Evolutionary conservation across 2,329 filamentous ascomycete species (phyloP).

Genomic region (Aspergillus ruber): DNA sequence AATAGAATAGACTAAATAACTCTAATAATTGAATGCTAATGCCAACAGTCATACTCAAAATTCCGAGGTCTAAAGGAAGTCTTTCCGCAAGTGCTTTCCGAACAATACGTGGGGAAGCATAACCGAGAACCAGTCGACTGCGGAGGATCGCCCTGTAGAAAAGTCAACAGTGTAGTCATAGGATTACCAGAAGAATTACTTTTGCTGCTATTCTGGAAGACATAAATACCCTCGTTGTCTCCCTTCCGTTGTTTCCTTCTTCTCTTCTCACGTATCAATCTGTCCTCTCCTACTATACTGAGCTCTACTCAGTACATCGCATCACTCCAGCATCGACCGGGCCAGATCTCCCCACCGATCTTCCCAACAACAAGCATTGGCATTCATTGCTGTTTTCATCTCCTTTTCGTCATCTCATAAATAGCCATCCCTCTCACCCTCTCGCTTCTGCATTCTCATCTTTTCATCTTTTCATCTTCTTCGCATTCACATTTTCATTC

Average conservation of each 20-base stretch:
- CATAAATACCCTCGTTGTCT: neutral
- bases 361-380: neutral
- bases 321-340: neutral
- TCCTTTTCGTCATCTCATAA: neutral
- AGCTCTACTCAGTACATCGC: neutral
- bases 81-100: too few relatives aligned
- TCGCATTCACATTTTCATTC: conserved; percentile 1
- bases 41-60: too few relatives aligned
- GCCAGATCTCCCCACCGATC: neutral
- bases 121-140: too few relatives aligned
- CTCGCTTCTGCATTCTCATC: neutral
- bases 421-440: neutral
- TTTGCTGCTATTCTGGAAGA: neutral
- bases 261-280: neutral
- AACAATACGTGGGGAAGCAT: too few relatives aligned
- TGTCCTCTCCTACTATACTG: neutral
- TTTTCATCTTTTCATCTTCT: conserved; percentile 1
- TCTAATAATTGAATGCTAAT: too few relatives aligned
- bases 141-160: too few relatives aligned
- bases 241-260: neutral
- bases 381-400: neutral
- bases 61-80: too few relatives aligned
- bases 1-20: too few relatives aligned
- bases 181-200: neutral
- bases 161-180: neutral